phyloP scores from a whole-genome alignment of 257 asterid species.

The Petunia axillaris region DNA sequence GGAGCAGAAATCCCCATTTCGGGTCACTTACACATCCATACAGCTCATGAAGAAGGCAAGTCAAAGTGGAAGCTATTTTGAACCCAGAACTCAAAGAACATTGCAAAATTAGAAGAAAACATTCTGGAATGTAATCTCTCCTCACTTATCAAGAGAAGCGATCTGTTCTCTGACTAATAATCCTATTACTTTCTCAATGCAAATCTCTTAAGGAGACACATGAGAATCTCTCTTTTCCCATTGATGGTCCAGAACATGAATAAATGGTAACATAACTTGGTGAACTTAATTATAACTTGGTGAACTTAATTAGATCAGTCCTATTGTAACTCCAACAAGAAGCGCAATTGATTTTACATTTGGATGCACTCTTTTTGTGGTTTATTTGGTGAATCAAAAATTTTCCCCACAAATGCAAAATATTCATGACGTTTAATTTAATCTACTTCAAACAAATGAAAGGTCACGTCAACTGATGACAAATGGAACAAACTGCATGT shows the following conservation, averaged over 20 bases:
- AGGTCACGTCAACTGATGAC: background rate
- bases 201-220: background rate
- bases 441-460: background rate
- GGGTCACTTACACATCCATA: background rate
- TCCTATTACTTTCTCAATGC: conserved; percentile 11
- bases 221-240: background rate
- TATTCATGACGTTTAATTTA: background rate
- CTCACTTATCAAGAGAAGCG: background rate
- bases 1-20: background rate
- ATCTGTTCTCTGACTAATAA: background rate
- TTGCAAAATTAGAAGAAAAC: background rate
- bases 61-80: background rate
- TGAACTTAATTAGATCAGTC: conserved; percentile 10
- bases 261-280: background rate
- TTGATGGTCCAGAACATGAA: background rate
- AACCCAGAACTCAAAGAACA: background rate
- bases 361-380: conserved; percentile 14
- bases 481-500: conserved; percentile 17
- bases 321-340: conserved; percentile 5
- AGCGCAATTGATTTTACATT: background rate
- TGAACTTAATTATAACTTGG: conserved; percentile 15
- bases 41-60: background rate
- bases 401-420: background rate
- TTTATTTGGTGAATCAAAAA: conserved; percentile 7
- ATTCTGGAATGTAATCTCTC: background rate